A percentile compares a stretch with the other conserved stretches of the same genome.
These are phyloP conservation scores for Lophiostoma macrostomum DNA, from an alignment of 495 filamentous ascomycete genomes.

Conservation along the genomic window DNA sequence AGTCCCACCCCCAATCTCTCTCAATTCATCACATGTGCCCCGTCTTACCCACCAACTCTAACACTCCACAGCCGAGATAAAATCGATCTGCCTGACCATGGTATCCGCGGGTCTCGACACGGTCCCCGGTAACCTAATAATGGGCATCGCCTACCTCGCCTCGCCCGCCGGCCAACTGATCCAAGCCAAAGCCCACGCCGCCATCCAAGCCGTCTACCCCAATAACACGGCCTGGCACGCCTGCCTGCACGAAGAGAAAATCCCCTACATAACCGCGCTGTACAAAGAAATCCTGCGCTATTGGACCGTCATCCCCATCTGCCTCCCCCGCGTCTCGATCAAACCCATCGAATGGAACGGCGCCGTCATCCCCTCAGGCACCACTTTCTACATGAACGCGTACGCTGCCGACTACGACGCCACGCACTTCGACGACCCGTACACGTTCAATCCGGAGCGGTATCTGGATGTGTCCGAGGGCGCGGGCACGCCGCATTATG, in stretches of 20 bases:
- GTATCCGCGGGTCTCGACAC: slow-evolving; percentile 71
- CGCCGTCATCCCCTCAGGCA: slow-evolving; percentile 58
- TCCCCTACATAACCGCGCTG: slow-evolving; percentile 66
- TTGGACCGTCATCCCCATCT: slow-evolving; percentile 73
- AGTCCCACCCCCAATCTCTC: not conserved
- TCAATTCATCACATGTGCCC: not conserved
- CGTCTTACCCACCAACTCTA: too few relatives aligned
- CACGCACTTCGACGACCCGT: slow-evolving; percentile 59
- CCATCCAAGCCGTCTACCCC: slow-evolving; percentile 64
- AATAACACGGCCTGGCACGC: slow-evolving; percentile 62
- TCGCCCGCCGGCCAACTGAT: slow-evolving; percentile 59
- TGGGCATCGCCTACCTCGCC: slow-evolving; percentile 70
- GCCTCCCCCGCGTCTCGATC: slow-evolving; percentile 61
- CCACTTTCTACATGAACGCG: slow-evolving; percentile 69
- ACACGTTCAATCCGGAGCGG: slow-evolving; percentile 60
- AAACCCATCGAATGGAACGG: slow-evolving; percentile 62
- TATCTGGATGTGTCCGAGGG: slow-evolving; percentile 57
- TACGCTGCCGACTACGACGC: slow-evolving; percentile 69
- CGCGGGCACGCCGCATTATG: slow-evolving; percentile 66
- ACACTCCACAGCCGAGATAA: slow-evolving; percentile 62
- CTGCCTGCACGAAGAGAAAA: slow-evolving; percentile 65
- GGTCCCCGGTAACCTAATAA: slow-evolving; percentile 65
- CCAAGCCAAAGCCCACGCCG: slow-evolving; percentile 60
- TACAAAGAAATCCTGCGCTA: slow-evolving; percentile 68
- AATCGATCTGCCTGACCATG: slow-evolving; percentile 73